Evolutionary conservation across 345 rosid genomes (phyloP), one percentile per base, ranked within the genome.

Genomic region (Lepidium didymum): DNA sequence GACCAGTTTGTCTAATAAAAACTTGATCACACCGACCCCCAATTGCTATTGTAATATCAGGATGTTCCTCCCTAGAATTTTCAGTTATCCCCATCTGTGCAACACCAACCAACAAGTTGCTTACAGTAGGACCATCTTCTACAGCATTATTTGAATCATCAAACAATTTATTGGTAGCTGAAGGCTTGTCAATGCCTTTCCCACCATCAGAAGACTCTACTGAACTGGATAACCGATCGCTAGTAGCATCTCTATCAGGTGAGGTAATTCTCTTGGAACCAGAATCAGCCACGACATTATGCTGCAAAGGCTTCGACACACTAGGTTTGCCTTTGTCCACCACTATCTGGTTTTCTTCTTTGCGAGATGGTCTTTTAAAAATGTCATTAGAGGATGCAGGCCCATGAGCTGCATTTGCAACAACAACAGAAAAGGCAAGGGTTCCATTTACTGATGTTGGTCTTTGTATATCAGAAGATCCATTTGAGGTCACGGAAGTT

Each of bases 401-500:
- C 45, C 29, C 67, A 40, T 55, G 62, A 73, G 69, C 57, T 36
- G 85, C 68, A 34, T 63, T 68, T 56, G 62, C 61, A 73, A 78
- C 79, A 50, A 29, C 51, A 29, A 77, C 74, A 25, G 86, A 58
- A 6, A 81, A 53, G 31, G 78, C 76, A 69, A 67, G 52, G 18
- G 75, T 62, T 64, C 70, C 64, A 64, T 72, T 72, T 10, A 27
- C 70, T 6, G 64, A 45, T 43, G 81, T 86, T 56, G 82, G 37
- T 72, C 70, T 84, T 51, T 72, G 82, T 57, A 77, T 85, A 56
- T 62, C 75, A 53, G 79, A 19, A 62, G 81, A 55, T 38, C 85
- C 96, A 85, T 86, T 78, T 40, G 82, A 77, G 53, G 70, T 72
- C 37, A 62, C 65, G 19, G 79, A 63, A 69, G 67, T 44, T 42